Evolutionary conservation across 441 rosid genomes (phyloP), one percentile per base, ranked within the genome.

Genomic region (Eutrema salsugineum): DNA sequence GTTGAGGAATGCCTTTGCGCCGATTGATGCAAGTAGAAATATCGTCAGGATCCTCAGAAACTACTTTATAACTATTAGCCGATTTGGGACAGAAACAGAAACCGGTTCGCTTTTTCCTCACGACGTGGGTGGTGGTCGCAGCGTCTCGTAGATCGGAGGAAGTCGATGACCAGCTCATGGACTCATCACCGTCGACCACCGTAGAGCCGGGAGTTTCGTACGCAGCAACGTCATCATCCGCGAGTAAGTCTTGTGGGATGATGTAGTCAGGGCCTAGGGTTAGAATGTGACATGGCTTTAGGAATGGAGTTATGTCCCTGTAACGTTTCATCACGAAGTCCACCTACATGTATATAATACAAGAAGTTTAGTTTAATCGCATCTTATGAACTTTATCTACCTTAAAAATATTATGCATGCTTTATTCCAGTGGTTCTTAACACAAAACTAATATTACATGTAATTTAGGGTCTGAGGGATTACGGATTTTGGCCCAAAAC

Each of bases 1-100:
- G 80, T 33, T 90, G 97, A 43, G 99, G 99, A 78, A 88, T 81
- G 77, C 98, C 91, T 82, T 94, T 94, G 68, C 99, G 85, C 75
- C 99, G 82, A 75, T 80, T 90, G 66, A 89, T 88, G 81, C 89
- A 81, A 12, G 87, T 77, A 42, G 93, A 85, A 76, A 88, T 90
- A 73, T 88, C 91, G 24, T 67, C 62, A 46, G 68, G 73, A 72
- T 72, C 77, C 43, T 86, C 95, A 3, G 86, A 76, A 0, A 87
- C 81, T 27, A 72, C 89, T 71, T 87, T 83, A 43, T 77, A 77
- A 61, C 70, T 77, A 58, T 44, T 82, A n/a, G 87, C 79, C 15
- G 90, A 87, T 75, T 90, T 84, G 24, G 78, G 80, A 36, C 91
- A 92, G 11, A 75, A 73, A 46, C 86, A 86, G 6, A 88, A 73